Evolutionary conservation across 2,329 filamentous ascomycete species (phyloP).

Genomic region (Akanthomyces muscarius): DNA sequence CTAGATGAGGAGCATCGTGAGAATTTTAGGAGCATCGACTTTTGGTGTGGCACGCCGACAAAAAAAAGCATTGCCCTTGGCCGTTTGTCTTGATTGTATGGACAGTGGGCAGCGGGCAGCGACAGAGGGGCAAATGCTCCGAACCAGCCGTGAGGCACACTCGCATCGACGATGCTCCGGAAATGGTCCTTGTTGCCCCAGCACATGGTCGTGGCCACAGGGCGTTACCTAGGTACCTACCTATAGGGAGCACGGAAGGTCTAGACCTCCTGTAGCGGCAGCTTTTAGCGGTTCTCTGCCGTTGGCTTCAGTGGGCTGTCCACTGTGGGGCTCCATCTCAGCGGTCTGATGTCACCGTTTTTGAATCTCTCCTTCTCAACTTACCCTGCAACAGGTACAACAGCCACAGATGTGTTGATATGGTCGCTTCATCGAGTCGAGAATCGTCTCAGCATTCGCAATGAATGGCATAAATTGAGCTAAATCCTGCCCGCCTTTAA

Average conservation of each 20-base stretch:
- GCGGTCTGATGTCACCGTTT: background rate
- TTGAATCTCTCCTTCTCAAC: background rate
- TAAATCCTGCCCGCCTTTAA: too few relatives aligned
- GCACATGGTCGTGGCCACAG: background rate
- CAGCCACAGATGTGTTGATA: too few relatives aligned
- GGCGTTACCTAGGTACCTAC: background rate
- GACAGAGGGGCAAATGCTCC: conserved; percentile 15
- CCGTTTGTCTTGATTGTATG: background rate
- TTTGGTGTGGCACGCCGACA: conserved; percentile 2
- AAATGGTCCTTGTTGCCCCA: too few relatives aligned
- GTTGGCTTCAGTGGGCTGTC: background rate
- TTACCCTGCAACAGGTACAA: background rate
- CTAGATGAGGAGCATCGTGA: conserved; percentile 7
- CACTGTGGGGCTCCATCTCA: background rate
- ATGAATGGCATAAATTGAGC: too few relatives aligned
- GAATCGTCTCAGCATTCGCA: too few relatives aligned
- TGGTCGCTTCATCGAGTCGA: too few relatives aligned
- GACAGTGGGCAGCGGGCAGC: background rate
- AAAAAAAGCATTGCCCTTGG: background rate
- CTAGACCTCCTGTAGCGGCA: background rate
- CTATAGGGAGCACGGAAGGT: too few relatives aligned
- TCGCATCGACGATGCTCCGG: conserved; percentile 6
- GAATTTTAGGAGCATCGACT: conserved; percentile 1
- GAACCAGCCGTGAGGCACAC: conserved; percentile 3
- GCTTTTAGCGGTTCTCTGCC: background rate